Conservation (phyloP, 352 stramenopile genomes). For the Globisporangium nagaii region DNA sequence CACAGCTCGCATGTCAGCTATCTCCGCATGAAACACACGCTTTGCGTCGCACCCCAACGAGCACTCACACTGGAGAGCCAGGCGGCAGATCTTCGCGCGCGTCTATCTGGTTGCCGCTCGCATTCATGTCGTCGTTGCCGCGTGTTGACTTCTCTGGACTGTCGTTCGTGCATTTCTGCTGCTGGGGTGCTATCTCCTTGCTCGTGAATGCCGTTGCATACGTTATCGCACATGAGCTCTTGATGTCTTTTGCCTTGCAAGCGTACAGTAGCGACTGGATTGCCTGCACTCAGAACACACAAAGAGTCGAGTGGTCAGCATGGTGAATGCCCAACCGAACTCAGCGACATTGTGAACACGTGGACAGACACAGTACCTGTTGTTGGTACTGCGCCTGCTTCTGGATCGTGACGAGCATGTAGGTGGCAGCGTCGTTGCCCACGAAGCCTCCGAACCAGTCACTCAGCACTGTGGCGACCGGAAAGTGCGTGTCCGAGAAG, state of each 20-base stretch:
- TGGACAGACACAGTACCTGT: slow-evolving; percentile 26
- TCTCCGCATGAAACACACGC: too few relatives aligned
- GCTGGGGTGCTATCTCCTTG: not conserved
- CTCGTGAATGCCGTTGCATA: slow-evolving; percentile 27
- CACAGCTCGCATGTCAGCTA: not conserved
- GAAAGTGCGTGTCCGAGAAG: slow-evolving; percentile 62
- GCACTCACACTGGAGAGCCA: slow-evolving; percentile 6
- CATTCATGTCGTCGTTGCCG: not conserved
- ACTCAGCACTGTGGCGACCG: slow-evolving; percentile 33
- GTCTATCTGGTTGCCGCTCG: not conserved
- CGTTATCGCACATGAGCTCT: slow-evolving; percentile 22
- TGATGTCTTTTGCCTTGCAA: slow-evolving; percentile 77
- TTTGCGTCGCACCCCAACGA: too few relatives aligned
- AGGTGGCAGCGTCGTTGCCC: slow-evolving; percentile 40
- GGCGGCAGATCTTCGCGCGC: not conserved
- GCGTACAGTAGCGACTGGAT: slow-evolving; percentile 77
- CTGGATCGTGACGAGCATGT: slow-evolving; percentile 54
- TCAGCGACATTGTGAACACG: too few relatives aligned
- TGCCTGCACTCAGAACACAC: slow-evolving; percentile 26
- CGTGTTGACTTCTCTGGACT: not conserved
- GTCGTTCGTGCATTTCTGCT: not conserved
- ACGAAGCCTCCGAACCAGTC: slow-evolving; percentile 40
- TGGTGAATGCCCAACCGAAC: too few relatives aligned
- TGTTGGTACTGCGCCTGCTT: slow-evolving; percentile 55
- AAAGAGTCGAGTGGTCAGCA: too few relatives aligned